Evolutionary conservation across 257 asterid genomes (phyloP).

Genomic region (Fraxinus americana): DNA sequence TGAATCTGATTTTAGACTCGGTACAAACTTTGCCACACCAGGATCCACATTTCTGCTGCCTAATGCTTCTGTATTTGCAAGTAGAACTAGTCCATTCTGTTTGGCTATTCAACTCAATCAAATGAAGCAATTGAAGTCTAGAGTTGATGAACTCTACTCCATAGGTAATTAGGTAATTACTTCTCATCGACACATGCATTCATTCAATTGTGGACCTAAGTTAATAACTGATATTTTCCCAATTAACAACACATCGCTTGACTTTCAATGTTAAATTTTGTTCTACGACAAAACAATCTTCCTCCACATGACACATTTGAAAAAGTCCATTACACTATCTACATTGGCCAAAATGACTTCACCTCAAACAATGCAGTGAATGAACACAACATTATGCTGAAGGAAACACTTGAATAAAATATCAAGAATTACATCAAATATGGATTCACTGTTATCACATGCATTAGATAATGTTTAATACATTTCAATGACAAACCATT

Average conservation of each 20-base stretch:
- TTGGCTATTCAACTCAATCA: constrained; percentile 64
- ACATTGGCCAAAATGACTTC: constrained; percentile 73
- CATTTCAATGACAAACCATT: too few species aligned
- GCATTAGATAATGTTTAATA: too few species aligned
- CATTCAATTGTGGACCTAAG: too few species aligned
- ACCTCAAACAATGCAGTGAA: constrained; percentile 60
- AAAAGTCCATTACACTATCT: constrained; percentile 53
- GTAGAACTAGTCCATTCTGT: constrained; percentile 64
- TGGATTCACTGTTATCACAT: too few species aligned
- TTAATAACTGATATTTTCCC: too few species aligned
- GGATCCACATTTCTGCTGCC: constrained; percentile 61
- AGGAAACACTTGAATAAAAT: constrained; percentile 36
- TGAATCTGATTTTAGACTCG: constrained; percentile 60
- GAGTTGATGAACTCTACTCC: constrained; percentile 37
- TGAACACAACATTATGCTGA: constrained; percentile 51
- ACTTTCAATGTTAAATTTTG: too few species aligned
- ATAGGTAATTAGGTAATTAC: constrained; percentile 29
- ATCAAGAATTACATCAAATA: too few species aligned
- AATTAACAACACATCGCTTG: too few species aligned
- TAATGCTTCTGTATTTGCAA: constrained; percentile 49
- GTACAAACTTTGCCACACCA: constrained; percentile 65
- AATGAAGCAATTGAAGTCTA: constrained; percentile 52
- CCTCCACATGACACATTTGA: too few species aligned
- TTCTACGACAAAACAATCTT: too few species aligned
- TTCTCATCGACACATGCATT: too few species aligned